Conservation (phyloP, 2,329 filamentous ascomycete species). For the Neocatenulostroma microsporum region DNA sequence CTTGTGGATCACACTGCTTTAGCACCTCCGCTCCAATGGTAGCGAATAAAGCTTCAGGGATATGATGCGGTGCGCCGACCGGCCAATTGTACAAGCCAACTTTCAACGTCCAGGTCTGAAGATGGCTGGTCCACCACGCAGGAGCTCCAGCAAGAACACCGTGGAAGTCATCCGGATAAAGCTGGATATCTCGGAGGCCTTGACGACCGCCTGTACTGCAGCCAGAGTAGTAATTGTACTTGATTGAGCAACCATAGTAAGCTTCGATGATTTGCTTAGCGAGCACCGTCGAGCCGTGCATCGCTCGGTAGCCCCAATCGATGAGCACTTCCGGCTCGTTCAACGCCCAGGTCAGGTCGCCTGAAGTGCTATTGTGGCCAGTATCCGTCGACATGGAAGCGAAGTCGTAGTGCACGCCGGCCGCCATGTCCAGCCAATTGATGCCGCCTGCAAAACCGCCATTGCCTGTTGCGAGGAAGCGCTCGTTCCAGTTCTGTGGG, state of each 20-base stretch:
- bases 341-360: slow-evolving; percentile 26
- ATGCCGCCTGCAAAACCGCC: slow-evolving; percentile 41
- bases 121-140: slow-evolving; percentile 44
- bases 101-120: slow-evolving; percentile 39
- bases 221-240: slow-evolving; percentile 48
- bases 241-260: slow-evolving; percentile 40
- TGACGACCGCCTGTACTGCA: slow-evolving; percentile 54
- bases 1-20: slow-evolving; percentile 43
- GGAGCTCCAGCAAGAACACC: slow-evolving; percentile 47
- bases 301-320: slow-evolving; percentile 33
- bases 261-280: slow-evolving; percentile 41
- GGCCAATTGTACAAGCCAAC: slow-evolving; percentile 43
- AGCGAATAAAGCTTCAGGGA: slow-evolving; percentile 36
- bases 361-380: slow-evolving; percentile 33
- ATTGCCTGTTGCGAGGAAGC: slow-evolving; percentile 27
- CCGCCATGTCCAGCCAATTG: slow-evolving; percentile 42
- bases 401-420: slow-evolving; percentile 32
- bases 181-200: slow-evolving; percentile 47
- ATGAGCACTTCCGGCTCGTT: slow-evolving; percentile 28
- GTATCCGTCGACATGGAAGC: slow-evolving; percentile 39
- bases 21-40: slow-evolving; percentile 39
- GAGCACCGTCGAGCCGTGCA: slow-evolving; percentile 43
- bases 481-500: not conserved
- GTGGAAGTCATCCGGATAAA: slow-evolving; percentile 50
- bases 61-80: slow-evolving; percentile 36